phyloP scores from a whole-genome alignment of 257 asterid species.

The Penstemon davidsonii region DNA sequence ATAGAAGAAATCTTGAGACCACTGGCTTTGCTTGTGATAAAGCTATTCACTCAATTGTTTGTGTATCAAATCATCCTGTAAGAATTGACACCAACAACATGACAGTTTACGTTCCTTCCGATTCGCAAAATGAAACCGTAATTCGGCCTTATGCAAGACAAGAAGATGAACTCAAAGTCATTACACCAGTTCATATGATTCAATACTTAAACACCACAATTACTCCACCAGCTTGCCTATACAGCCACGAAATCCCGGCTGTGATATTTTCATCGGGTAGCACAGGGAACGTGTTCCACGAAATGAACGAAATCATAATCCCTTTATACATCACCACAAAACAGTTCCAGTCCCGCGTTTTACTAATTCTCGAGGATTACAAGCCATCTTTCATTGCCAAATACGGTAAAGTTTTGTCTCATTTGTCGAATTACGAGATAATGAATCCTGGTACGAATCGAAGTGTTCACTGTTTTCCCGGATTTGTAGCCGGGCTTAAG shows the following conservation, averaged over 20 bases:
- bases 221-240: slow-evolving; percentile 39
- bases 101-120: slow-evolving; percentile 41
- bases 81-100: slow-evolving; percentile 42
- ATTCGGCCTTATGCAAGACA: slow-evolving; percentile 64
- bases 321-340: slow-evolving; percentile 73
- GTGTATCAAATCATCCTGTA: slow-evolving; percentile 39
- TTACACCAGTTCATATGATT: slow-evolving; percentile 42
- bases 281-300: slow-evolving; percentile 85
- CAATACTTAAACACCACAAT: slow-evolving; percentile 25
- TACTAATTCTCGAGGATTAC: slow-evolving; percentile 61
- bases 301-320: slow-evolving; percentile 76
- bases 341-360: slow-evolving; percentile 61
- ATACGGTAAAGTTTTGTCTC: slow-evolving; percentile 51
- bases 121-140: neutral
- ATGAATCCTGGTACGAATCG: slow-evolving; percentile 54
- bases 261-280: slow-evolving; percentile 82
- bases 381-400: slow-evolving; percentile 63
- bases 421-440: slow-evolving; percentile 43
- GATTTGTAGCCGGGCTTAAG: slow-evolving; percentile 65
- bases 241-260: slow-evolving; percentile 61
- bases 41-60: slow-evolving; percentile 42
- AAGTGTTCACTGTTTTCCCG: slow-evolving; percentile 78
- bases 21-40: slow-evolving; percentile 53
- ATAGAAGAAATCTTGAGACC: slow-evolving; percentile 39
- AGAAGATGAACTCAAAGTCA: slow-evolving; percentile 33